phyloP scores from a whole-genome alignment of 1,284 basidiomycete species.

The Pseudozyma flocculosa region DNA sequence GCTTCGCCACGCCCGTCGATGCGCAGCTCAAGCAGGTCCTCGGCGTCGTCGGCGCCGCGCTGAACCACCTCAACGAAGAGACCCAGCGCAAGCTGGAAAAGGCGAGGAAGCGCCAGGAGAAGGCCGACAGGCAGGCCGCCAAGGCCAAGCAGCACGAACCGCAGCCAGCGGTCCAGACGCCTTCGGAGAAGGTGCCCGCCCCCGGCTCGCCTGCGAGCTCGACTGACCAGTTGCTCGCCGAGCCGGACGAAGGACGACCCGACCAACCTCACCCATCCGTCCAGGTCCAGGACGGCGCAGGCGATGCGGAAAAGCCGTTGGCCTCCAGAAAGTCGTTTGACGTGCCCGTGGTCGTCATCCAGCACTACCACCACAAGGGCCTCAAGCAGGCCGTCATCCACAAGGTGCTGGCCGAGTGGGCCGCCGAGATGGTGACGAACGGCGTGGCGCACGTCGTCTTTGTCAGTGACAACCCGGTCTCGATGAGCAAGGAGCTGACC shows the following conservation, averaged over 20 bases:
- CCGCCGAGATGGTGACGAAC: constrained; percentile 63
- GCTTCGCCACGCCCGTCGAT: constrained; percentile 77
- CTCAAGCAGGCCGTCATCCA: constrained; percentile 71
- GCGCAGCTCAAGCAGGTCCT: constrained; percentile 82
- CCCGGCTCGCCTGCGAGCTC: constrained; percentile 3
- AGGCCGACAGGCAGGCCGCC: constrained; percentile 16
- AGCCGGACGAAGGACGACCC: constrained; percentile 20
- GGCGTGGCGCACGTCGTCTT: constrained; percentile 88
- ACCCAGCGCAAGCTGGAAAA: constrained; percentile 39
- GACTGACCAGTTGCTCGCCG: constrained; percentile 9
- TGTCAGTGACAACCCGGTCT: constrained; percentile 84
- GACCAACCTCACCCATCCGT: constrained; percentile 14
- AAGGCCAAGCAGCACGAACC: constrained; percentile 21
- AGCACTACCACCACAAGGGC: constrained; percentile 51
- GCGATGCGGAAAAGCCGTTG: constrained; percentile 1
- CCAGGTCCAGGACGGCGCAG: not conserved
- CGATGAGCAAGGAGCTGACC: constrained; percentile 73
- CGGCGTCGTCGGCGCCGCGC: constrained; percentile 72
- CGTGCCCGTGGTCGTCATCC: constrained; percentile 44
- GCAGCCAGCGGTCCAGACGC: not conserved
- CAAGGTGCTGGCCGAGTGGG: constrained; percentile 80
- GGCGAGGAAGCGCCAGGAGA: constrained; percentile 18
- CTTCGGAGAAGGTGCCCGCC: constrained; percentile 1
- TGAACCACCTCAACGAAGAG: constrained; percentile 67
- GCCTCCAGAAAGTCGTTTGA: constrained; percentile 23